phyloP scores from a whole-genome alignment of 2,329 filamentous ascomycete genomes.

The Emericellopsis atlantica region DNA sequence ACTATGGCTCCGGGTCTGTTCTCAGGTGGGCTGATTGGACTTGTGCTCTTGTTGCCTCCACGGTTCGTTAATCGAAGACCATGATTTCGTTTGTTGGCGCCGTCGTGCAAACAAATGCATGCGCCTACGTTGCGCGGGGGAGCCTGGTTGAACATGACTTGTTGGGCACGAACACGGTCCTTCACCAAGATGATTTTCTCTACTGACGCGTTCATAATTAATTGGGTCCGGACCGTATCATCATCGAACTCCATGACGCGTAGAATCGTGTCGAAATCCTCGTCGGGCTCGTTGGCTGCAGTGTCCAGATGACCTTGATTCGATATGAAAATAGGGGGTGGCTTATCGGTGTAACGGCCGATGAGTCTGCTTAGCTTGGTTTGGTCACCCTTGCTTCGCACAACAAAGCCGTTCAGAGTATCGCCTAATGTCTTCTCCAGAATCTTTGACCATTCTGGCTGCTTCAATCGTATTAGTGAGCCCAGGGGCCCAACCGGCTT shows the following conservation, averaged over 20 bases:
- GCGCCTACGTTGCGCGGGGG: slow-evolving; percentile 58
- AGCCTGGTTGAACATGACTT: slow-evolving; percentile 51
- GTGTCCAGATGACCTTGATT: slow-evolving; percentile 22
- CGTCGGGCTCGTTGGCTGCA: slow-evolving; percentile 53
- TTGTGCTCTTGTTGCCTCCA: slow-evolving; percentile 26
- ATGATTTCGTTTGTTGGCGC: slow-evolving; percentile 34
- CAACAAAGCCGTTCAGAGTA: slow-evolving; percentile 65
- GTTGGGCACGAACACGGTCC: slow-evolving; percentile 51
- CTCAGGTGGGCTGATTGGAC: slow-evolving; percentile 29
- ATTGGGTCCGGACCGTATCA: slow-evolving; percentile 61
- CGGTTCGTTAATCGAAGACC: slow-evolving; percentile 45
- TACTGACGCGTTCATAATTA: slow-evolving; percentile 72
- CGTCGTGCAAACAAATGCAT: slow-evolving; percentile 58
- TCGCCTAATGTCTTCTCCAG: slow-evolving; percentile 67
- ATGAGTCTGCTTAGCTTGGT: slow-evolving; percentile 55
- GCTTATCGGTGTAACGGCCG: slow-evolving; percentile 40
- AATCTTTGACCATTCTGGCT: slow-evolving; percentile 73
- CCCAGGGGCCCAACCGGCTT: slow-evolving; percentile 80
- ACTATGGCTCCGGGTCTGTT: no score
- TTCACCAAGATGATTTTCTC: slow-evolving; percentile 76
- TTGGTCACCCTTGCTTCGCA: slow-evolving; percentile 66
- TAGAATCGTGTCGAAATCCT: slow-evolving; percentile 62
- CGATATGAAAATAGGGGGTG: slow-evolving; percentile 24
- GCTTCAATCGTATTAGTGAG: slow-evolving; percentile 58
- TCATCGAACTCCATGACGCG: slow-evolving; percentile 74